These are phyloP conservation scores for Monosporozyma aquatica DNA, from an alignment of 805 yeast species.

Conservation along the genomic window DNA sequence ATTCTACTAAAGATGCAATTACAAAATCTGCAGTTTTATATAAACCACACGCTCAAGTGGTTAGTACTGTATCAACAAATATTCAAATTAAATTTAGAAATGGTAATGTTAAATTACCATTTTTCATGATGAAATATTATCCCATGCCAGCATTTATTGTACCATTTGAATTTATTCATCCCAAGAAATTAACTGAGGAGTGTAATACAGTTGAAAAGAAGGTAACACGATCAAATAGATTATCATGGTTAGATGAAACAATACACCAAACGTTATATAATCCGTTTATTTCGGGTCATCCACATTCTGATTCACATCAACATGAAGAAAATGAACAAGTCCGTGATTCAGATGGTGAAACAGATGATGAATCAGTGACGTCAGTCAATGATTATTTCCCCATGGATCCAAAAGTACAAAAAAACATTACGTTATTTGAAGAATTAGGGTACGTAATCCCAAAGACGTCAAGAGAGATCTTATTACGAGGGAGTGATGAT, in stretches of 20 bases:
- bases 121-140: constrained; percentile 25
- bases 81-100: constrained; percentile 30
- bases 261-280: constrained; percentile 18
- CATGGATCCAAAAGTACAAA: constrained; percentile 17
- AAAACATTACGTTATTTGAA: constrained; percentile 21
- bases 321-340: constrained; percentile 3
- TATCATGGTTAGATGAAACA: constrained; percentile 11
- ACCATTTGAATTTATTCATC: constrained; percentile 29
- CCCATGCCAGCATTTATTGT: constrained; percentile 24
- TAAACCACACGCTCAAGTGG: constrained; percentile 24
- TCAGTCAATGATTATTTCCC: constrained; percentile 26
- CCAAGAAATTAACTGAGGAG: constrained; percentile 12
- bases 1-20: constrained; percentile 19
- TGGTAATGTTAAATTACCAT: constrained; percentile 29
- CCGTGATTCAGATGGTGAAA: constrained; percentile 2
- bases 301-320: neutral
- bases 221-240: constrained; percentile 5
- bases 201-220: neutral
- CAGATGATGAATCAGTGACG: constrained; percentile 14
- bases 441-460: constrained; percentile 26
- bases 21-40: constrained; percentile 20
- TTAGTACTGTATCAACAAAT: constrained; percentile 30
- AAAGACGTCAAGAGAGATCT: constrained; percentile 14
- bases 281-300: constrained; percentile 14
- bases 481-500: constrained; percentile 6